Evolutionary conservation across 768 basidiomycete genomes (phyloP).

Genomic region (Daedaleopsis nitida): DNA sequence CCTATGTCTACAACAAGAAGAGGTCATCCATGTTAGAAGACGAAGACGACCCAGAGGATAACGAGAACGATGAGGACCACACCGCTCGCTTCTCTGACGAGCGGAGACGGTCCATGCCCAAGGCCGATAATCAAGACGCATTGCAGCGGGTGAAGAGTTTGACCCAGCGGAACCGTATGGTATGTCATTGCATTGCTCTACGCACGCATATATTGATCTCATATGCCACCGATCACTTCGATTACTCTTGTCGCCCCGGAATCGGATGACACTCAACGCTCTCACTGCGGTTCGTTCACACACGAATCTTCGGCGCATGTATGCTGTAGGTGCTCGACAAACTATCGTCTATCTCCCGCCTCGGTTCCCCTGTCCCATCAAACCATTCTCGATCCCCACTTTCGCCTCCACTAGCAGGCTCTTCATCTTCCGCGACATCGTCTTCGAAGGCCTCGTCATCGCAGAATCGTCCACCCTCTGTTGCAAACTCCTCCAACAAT

Average conservation of each 20-base stretch:
- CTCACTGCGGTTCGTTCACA: not conserved
- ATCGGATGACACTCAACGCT: conserved; percentile 2
- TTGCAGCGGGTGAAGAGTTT: conserved; percentile 71
- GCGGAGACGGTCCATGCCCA: conserved; percentile 29
- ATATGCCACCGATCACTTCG: not conserved
- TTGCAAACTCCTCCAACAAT: conserved; percentile 29
- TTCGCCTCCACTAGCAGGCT: conserved; percentile 34
- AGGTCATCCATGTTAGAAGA: conserved; percentile 37
- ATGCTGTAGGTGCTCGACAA: conserved; percentile 62
- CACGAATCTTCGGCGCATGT: conserved; percentile 16
- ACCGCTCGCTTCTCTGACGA: conserved; percentile 50
- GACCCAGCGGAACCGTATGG: conserved; percentile 73
- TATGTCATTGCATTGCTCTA: conserved; percentile 38
- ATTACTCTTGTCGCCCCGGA: not conserved
- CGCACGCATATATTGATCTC: conserved; percentile 13
- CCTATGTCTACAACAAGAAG: conserved; percentile 28
- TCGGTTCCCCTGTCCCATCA: conserved; percentile 57
- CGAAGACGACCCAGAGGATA: conserved; percentile 52
- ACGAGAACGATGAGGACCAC: conserved; percentile 61
- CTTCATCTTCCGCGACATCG: conserved; percentile 36
- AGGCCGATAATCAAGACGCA: conserved; percentile 51
- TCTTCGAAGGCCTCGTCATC: conserved; percentile 27
- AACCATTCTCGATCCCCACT: conserved; percentile 38
- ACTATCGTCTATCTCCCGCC: conserved; percentile 58
- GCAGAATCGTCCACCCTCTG: conserved; percentile 31